Percentiles rank a stretch among this genome's conserved stretches.
phyloP scores from a whole-genome alignment of 257 asterid species.

The Lithospermum erythrorhizon region DNA sequence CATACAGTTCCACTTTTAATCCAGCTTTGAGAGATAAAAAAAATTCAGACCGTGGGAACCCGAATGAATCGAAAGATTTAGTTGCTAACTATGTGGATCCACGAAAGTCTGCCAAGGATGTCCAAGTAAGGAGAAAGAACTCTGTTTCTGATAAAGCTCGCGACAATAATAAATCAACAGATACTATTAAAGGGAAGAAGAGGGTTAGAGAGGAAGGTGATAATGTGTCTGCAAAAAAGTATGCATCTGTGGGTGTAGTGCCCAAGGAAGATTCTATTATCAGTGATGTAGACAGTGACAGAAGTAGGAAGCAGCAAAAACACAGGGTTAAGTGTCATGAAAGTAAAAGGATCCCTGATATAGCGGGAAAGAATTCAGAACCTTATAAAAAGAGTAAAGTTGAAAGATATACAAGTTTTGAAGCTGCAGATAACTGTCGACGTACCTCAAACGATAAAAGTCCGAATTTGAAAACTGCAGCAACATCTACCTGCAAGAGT shows the following conservation, averaged over 20 bases:
- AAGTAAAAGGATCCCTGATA: slow-evolving; percentile 13
- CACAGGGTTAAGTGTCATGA: slow-evolving; percentile 16
- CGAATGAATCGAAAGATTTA: slow-evolving; percentile 23
- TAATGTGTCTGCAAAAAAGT: slow-evolving; percentile 15
- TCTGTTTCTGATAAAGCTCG: slow-evolving; percentile 13
- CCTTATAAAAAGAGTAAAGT: slow-evolving; percentile 25
- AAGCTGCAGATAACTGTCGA: slow-evolving; percentile 18
- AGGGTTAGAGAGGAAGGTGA: slow-evolving; percentile 22
- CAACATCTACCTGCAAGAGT: slow-evolving; percentile 27
- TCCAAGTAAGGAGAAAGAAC: slow-evolving; percentile 39
- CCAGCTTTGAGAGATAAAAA: slow-evolving; percentile 20
- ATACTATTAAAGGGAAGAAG: slow-evolving; percentile 24
- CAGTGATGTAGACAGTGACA: slow-evolving; percentile 10
- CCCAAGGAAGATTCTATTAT: slow-evolving; percentile 21
- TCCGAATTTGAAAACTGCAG: slow-evolving; percentile 12
- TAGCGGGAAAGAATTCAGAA: slow-evolving; percentile 17
- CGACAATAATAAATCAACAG: slow-evolving; percentile 11
- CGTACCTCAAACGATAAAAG: slow-evolving; percentile 25
- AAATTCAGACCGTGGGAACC: slow-evolving; percentile 25
- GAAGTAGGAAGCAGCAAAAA: slow-evolving; percentile 18
- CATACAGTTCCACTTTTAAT: slow-evolving; percentile 44
- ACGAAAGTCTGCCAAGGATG: slow-evolving; percentile 21
- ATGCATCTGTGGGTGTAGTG: slow-evolving; percentile 17
- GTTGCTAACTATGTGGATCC: slow-evolving; percentile 16
- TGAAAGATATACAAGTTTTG: slow-evolving; percentile 24